Evolutionary conservation across 2,329 filamentous ascomycete species (phyloP).

Genomic region (Nothophaeocryptopus gaeumannii): DNA sequence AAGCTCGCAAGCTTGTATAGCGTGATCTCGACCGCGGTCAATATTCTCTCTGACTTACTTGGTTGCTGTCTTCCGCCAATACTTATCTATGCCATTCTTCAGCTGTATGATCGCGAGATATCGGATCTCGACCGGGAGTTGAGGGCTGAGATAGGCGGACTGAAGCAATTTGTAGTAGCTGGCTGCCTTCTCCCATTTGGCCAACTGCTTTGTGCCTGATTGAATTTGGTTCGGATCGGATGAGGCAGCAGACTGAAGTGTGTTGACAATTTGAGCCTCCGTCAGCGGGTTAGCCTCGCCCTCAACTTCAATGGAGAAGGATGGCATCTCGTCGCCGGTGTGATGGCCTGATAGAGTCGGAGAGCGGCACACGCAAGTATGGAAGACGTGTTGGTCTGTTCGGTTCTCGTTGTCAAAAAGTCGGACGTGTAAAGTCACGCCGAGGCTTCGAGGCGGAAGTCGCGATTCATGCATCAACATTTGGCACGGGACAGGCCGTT

Average conservation of each 20-base stretch:
- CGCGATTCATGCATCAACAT: too few relatives aligned
- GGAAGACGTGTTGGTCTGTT: too few relatives aligned
- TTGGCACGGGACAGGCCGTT: too few relatives aligned
- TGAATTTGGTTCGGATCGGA: constrained; percentile 49
- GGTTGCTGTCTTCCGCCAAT: constrained; percentile 80
- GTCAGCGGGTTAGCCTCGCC: constrained; percentile 68
- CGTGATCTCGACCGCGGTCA: neutral
- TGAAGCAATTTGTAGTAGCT: constrained; percentile 51
- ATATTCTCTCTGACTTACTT: too few relatives aligned
- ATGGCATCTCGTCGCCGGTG: constrained; percentile 16
- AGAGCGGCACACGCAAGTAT: too few relatives aligned
- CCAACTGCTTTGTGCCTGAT: constrained; percentile 52
- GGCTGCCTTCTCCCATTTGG: constrained; percentile 49
- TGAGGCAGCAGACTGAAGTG: constrained; percentile 49
- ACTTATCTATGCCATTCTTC: constrained; percentile 94
- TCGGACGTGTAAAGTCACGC: too few relatives aligned
- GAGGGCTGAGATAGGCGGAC: constrained; percentile 75
- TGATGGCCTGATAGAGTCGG: neutral
- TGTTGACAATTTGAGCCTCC: constrained; percentile 47
- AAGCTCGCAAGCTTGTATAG: too few relatives aligned
- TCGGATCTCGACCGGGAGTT: constrained; percentile 72
- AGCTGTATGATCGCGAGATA: constrained; percentile 90
- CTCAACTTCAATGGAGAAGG: constrained; percentile 64
- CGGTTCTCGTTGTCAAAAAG: too few relatives aligned
- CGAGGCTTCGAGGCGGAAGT: too few relatives aligned